Percentiles rank a stretch among this genome's conserved stretches.
Conservation (phyloP, 352 stramenopile species). For the Phytophthora cactorum region DNA sequence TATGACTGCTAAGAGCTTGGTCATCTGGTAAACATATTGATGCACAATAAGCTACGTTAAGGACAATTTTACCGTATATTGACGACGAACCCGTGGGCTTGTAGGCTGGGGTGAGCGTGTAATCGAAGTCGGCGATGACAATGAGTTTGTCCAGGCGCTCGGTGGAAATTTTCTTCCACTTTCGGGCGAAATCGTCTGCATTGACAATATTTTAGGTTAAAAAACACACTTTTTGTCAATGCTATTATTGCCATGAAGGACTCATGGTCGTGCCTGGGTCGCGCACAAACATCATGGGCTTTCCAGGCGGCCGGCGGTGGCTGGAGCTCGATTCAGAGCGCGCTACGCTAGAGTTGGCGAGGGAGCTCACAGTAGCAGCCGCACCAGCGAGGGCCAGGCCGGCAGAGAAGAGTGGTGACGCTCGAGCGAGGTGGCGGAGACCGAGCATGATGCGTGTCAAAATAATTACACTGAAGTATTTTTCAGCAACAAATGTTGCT, state of each 20-base stretch:
- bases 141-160: conserved; percentile 74
- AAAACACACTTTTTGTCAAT: not conserved
- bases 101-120: conserved; percentile 77
- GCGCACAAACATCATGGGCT: conserved; percentile 49
- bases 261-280: conserved; percentile 21
- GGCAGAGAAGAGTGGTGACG: conserved; percentile 15
- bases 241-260: not conserved
- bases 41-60: not conserved
- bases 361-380: not conserved
- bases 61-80: conserved; percentile 1
- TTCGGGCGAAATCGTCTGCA: conserved; percentile 68
- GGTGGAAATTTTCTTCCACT: conserved; percentile 79
- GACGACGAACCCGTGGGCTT: conserved; percentile 45
- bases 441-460: conserved; percentile 8
- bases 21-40: conserved; percentile 35
- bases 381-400: conserved; percentile 14
- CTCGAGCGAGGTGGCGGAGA: conserved; percentile 1
- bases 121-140: conserved; percentile 87
- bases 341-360: not conserved
- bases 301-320: conserved; percentile 28
- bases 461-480: too few species aligned
- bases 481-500: too few species aligned
- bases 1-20: conserved; percentile 58
- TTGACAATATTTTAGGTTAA: not conserved
- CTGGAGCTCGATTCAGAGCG: conserved; percentile 9